phyloP scores from a whole-genome alignment of 2,329 filamentous ascomycete species.

The Magnaporthales sp. region DNA sequence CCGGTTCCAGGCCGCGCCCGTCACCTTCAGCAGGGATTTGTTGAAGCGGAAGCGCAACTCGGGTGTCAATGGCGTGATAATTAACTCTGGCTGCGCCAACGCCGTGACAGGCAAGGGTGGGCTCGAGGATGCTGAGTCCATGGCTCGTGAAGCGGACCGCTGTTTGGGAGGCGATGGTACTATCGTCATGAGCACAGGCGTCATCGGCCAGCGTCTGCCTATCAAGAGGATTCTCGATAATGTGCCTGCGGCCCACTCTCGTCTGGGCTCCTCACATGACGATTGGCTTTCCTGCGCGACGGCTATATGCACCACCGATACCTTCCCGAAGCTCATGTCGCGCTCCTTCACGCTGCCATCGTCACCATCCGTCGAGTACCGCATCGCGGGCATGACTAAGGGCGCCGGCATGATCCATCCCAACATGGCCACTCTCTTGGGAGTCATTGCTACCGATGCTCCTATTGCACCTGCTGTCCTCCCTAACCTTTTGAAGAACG shows the following conservation, averaged over 20 bases:
- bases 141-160: constrained; percentile 73
- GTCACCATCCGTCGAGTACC: constrained; percentile 65
- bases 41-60: constrained; percentile 56
- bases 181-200: constrained; percentile 97
- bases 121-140: constrained; percentile 75
- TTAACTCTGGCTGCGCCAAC: constrained; percentile 96
- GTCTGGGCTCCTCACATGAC: constrained; percentile 66
- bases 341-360: constrained; percentile 77
- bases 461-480: constrained; percentile 64
- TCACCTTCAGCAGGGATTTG: constrained; percentile 72
- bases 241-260: constrained; percentile 67
- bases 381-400: constrained; percentile 91
- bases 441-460: constrained; percentile 85
- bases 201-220: constrained; percentile 89
- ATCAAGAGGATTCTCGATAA: constrained; percentile 82
- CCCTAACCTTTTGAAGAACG: constrained; percentile 59
- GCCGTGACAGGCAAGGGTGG: constrained; percentile 90
- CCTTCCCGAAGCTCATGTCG: constrained; percentile 92
- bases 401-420: constrained; percentile 98
- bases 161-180: constrained; percentile 45
- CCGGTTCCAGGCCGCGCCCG: constrained; percentile 93
- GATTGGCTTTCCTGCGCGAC: constrained; percentile 81
- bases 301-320: constrained; percentile 97
- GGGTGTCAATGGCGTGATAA: constrained; percentile 71
- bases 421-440: constrained; percentile 95